A percentile compares a stretch with the other conserved stretches of the same genome.
phyloP scores from a whole-genome alignment of 345 rosid species.

The Citrus maxima region DNA sequence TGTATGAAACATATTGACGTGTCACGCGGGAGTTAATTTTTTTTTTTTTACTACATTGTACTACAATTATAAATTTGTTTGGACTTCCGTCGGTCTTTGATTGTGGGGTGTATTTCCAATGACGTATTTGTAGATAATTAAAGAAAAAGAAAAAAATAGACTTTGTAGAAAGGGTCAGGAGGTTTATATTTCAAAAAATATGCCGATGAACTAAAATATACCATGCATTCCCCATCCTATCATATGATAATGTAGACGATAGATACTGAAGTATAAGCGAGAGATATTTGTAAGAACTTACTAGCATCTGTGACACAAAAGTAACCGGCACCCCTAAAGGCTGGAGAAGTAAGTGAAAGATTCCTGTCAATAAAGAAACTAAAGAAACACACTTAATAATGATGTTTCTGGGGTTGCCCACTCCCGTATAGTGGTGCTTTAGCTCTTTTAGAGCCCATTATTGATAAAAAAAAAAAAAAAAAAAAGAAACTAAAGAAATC shows the following conservation, averaged over 20 bases:
- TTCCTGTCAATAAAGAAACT: constrained; percentile 14
- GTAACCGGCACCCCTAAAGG: constrained; percentile 27
- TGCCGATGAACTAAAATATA: background rate
- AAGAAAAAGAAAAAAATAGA: background rate
- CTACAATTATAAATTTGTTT: no score
- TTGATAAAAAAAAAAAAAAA: no score
- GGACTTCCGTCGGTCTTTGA: no score
- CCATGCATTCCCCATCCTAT: background rate
- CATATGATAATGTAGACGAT: background rate
- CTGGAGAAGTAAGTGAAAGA: constrained; percentile 25
- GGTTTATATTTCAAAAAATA: no score
- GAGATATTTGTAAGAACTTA: background rate
- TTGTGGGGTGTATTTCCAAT: no score
- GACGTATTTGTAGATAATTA: no score
- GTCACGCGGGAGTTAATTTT: no score
- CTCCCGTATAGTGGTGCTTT: no score
- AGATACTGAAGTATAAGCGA: background rate
- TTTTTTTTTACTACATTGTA: no score
- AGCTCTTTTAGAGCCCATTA: no score
- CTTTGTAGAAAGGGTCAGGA: background rate
- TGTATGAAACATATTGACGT: no score
- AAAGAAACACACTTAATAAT: background rate
- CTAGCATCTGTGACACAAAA: constrained; percentile 36
- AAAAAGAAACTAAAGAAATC: constrained; percentile 11
- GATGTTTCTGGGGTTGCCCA: no score